phyloP scores from a whole-genome alignment of 73 alveolate species.

The Uronychia setigera region DNA sequence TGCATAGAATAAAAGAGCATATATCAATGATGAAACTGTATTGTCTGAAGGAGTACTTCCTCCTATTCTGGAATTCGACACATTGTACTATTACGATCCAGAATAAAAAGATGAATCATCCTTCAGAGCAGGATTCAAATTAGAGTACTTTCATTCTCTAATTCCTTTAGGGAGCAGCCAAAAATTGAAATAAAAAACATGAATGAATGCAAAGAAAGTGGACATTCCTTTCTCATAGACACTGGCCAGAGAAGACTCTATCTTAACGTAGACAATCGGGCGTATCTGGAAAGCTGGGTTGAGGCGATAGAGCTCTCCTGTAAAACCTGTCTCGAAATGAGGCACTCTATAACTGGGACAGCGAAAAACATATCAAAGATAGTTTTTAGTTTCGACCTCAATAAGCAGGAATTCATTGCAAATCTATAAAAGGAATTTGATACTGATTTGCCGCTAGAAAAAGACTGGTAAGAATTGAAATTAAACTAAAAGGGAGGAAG shows the following conservation, averaged over 20 bases:
- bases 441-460: constrained; percentile 7
- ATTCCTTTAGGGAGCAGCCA: neutral
- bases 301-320: constrained; percentile 59
- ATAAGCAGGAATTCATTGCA: constrained; percentile 29
- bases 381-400: constrained; percentile 43
- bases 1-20: constrained; percentile 21
- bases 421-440: constrained; percentile 38
- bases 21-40: constrained; percentile 67
- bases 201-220: constrained; percentile 78
- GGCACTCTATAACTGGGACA: constrained; percentile 63
- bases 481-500: constrained; percentile 43
- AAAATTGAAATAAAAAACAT: constrained; percentile 74
- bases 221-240: constrained; percentile 71
- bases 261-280: constrained; percentile 69
- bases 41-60: constrained; percentile 74
- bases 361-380: constrained; percentile 56
- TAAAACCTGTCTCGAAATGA: constrained; percentile 60
- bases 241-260: constrained; percentile 76
- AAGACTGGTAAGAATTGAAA: constrained; percentile 2
- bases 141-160: constrained; percentile 34
- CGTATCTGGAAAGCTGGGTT: constrained; percentile 65
- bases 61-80: constrained; percentile 81
- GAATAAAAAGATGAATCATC: constrained; percentile 67
- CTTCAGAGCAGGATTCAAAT: constrained; percentile 65
- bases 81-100: constrained; percentile 57